A percentile compares a stretch with the other conserved stretches of the same genome.
phyloP scores from a whole-genome alignment of 2,329 filamentous ascomycete species.

The Sclerotinia minor region DNA sequence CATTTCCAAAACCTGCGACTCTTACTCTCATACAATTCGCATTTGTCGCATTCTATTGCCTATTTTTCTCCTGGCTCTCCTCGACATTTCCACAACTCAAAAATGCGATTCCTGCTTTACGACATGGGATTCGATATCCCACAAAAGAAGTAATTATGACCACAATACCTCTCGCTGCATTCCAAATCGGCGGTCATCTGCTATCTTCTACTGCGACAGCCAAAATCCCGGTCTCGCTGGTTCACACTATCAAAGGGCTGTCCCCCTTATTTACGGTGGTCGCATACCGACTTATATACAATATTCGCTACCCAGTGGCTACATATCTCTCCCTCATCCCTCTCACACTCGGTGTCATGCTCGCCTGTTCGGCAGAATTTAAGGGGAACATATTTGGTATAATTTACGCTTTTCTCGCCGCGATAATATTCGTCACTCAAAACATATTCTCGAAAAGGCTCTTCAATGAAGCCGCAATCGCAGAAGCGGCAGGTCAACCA shows the following conservation, averaged over 20 bases:
- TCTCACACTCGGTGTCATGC: conserved; percentile 88
- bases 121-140: conserved; percentile 79
- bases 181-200: conserved; percentile 92
- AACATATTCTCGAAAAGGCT: conserved; percentile 98
- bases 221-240: conserved; percentile 92
- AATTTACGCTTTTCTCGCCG: conserved; percentile 82
- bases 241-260: conserved; percentile 97
- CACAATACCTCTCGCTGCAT: conserved; percentile 86
- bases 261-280: conserved; percentile 94
- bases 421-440: conserved; percentile 93
- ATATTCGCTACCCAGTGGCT: conserved; percentile 80
- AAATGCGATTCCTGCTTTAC: conserved; percentile 72
- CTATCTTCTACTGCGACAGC: conserved; percentile 91
- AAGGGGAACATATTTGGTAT: conserved; percentile 89
- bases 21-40: conserved; percentile 91
- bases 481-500: conserved; percentile 70
- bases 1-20: conserved; percentile 86
- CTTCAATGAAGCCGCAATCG: conserved; percentile 89
- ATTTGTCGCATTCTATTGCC: conserved; percentile 85
- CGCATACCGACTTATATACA: conserved; percentile 85
- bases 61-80: conserved; percentile 76
- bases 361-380: conserved; percentile 92
- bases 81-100: conserved; percentile 70
- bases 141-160: conserved; percentile 79
- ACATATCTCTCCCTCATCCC: conserved; percentile 91